Evolutionary conservation across 2,329 filamentous ascomycete species (phyloP).

Genomic region (Colletotrichum limetticola): DNA sequence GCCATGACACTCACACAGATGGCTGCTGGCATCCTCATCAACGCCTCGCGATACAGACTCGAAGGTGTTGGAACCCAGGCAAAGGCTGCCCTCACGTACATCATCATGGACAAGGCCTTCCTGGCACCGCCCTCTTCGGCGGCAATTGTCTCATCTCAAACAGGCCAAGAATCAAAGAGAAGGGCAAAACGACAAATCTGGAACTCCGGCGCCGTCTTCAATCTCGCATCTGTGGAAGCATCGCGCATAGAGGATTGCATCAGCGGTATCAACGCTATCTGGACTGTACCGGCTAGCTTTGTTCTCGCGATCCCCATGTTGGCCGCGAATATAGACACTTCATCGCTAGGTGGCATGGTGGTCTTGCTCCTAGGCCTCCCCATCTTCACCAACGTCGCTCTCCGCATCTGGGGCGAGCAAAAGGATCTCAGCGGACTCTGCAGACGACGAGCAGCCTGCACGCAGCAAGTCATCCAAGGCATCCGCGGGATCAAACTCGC

Average conservation of each 20-base stretch:
- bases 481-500: conserved; percentile 7
- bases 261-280: background rate
- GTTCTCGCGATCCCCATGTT: background rate
- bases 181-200: background rate
- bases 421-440: conserved; percentile 3
- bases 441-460: background rate
- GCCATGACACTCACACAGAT: conserved; percentile 6
- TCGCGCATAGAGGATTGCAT: conserved; percentile 1
- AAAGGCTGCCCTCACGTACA: background rate
- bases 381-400: background rate
- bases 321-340: background rate
- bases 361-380: background rate
- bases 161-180: background rate
- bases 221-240: background rate
- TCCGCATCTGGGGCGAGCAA: conserved; percentile 5
- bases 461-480: background rate
- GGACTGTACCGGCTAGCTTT: conserved; percentile 1
- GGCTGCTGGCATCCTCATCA: conserved; percentile 4
- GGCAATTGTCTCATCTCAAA: background rate
- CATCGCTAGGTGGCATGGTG: background rate
- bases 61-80: conserved; percentile 1
- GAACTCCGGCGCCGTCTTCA: background rate
- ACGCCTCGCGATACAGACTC: background rate
- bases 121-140: background rate
- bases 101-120: conserved; percentile 3